Percentiles rank a stretch among this genome's conserved stretches.
These are phyloP conservation scores for Posidonia australis DNA, from an alignment of 106 monocot species.

Conservation along the genomic window DNA sequence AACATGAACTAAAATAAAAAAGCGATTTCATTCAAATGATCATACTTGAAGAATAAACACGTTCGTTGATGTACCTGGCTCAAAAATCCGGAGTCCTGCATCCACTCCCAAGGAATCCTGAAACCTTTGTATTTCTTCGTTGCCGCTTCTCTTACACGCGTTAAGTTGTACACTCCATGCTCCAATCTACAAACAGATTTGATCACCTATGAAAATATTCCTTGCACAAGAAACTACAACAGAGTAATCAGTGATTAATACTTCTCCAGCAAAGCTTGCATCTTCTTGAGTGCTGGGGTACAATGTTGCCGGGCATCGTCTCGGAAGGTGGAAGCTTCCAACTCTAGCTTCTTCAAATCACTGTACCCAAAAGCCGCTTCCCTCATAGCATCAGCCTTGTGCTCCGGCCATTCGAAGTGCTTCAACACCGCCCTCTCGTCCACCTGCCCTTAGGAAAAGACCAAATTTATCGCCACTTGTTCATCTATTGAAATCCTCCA, in stretches of 20 bases:
- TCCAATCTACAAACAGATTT: slow-evolving; percentile 74
- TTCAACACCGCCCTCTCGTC: slow-evolving; percentile 96
- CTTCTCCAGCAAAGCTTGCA: slow-evolving; percentile 81
- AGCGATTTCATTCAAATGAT: too few relatives aligned
- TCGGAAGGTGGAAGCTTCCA: slow-evolving; percentile 45
- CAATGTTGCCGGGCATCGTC: slow-evolving; percentile 60
- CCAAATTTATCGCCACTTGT: too few relatives aligned
- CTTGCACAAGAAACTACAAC: too few relatives aligned
- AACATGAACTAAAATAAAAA: too few relatives aligned
- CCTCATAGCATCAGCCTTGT: slow-evolving; percentile 84
- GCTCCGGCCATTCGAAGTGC: slow-evolving; percentile 96
- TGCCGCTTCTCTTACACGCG: slow-evolving; percentile 57
- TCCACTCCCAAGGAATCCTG: slow-evolving; percentile 81
- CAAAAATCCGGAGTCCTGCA: slow-evolving; percentile 61
- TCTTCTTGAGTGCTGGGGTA: slow-evolving; percentile 60
- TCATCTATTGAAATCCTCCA: neutral
- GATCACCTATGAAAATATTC: too few relatives aligned
- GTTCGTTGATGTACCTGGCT: slow-evolving; percentile 35
- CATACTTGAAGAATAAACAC: neutral
- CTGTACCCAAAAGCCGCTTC: slow-evolving; percentile 91
- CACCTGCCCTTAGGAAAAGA: too few relatives aligned
- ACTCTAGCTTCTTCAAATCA: slow-evolving; percentile 80
- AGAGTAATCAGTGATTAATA: slow-evolving; percentile 18
- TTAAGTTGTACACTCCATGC: slow-evolving; percentile 63
- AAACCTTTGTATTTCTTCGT: slow-evolving; percentile 57